A percentile compares a stretch with the other conserved stretches of the same genome.
These are phyloP conservation scores for Heterobasidion irregulare DNA, from an alignment of 1,284 basidiomycete genomes.

Conservation along the genomic window DNA sequence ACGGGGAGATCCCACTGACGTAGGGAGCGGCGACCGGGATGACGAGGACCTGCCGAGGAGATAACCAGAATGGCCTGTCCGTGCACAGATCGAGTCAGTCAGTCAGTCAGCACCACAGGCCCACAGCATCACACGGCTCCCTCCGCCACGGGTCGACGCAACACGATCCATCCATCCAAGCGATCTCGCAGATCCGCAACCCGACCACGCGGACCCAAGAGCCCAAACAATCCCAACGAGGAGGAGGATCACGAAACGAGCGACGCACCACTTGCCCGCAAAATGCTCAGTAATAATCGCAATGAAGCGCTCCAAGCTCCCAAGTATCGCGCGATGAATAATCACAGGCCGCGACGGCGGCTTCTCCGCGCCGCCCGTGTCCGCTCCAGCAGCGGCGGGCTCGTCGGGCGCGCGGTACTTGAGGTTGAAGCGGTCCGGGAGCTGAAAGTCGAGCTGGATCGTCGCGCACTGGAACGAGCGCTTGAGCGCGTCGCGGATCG, in stretches of 20 bases:
- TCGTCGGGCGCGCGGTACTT: constrained; percentile 81
- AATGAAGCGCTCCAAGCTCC: constrained; percentile 92
- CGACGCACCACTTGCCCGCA: constrained; percentile 88
- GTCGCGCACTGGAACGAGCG: constrained; percentile 98
- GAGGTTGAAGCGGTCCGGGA: constrained; percentile 96
- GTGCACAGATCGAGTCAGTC: neutral
- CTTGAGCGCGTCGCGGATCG: constrained; percentile 86
- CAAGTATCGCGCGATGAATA: constrained; percentile 96
- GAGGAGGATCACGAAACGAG: neutral
- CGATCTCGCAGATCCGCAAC: neutral
- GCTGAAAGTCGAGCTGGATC: constrained; percentile 98
- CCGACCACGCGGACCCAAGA: too few species aligned
- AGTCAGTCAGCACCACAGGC: too few species aligned
- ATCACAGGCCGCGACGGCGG: constrained; percentile 84
- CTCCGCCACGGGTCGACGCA: too few species aligned
- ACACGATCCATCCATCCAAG: too few species aligned
- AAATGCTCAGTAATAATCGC: constrained; percentile 98
- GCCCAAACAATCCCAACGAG: too few species aligned
- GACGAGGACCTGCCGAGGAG: constrained; percentile 89
- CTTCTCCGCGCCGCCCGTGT: constrained; percentile 27
- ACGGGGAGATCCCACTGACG: constrained; percentile 38
- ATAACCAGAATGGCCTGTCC: constrained; percentile 92
- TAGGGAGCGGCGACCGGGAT: constrained; percentile 88
- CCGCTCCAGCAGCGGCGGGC: constrained; percentile 29
- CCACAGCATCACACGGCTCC: too few species aligned